Percentiles rank a stretch among this genome's conserved stretches.
phyloP scores from a whole-genome alignment of 169 alveolate genomes.

The Sarcocystis neurona region DNA sequence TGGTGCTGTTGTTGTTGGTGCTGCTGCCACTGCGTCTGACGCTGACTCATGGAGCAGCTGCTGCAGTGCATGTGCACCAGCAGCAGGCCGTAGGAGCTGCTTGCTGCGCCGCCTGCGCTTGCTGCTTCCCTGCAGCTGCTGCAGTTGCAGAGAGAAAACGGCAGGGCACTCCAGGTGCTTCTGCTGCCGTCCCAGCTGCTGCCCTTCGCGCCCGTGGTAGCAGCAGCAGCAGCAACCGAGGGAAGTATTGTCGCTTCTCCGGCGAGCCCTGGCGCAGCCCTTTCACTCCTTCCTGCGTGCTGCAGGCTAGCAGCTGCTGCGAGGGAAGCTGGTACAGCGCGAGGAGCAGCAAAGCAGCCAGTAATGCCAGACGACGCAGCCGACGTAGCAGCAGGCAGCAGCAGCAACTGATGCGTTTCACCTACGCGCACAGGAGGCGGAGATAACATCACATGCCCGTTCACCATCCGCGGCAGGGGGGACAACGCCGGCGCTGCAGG shows the following conservation, averaged over 20 bases:
- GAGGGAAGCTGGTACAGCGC: not conserved
- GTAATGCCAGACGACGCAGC: not conserved
- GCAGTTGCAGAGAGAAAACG: conserved; percentile 27
- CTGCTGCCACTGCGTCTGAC: not conserved
- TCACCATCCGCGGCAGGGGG: conserved; percentile 17
- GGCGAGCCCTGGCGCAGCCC: not conserved
- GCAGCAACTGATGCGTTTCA: too few species aligned
- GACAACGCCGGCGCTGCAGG: not conserved
- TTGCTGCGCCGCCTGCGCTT: too few species aligned
- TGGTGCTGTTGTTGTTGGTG: not conserved
- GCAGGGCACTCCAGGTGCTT: too few species aligned
- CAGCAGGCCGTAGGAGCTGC: too few species aligned
- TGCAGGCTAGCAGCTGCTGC: not conserved
- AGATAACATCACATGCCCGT: conserved; percentile 7
- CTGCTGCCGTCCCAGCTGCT: too few species aligned
- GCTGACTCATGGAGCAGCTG: conserved; percentile 17
- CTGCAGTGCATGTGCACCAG: conserved; percentile 30
- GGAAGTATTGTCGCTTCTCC: not conserved
- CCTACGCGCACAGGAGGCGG: too few species aligned
- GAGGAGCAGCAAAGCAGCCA: not conserved
- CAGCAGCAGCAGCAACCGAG: not conserved
- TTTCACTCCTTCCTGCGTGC: not conserved
- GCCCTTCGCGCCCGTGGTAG: too few species aligned
- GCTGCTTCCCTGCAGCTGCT: conserved; percentile 21
- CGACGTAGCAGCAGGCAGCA: conserved; percentile 19